Evolutionary conservation across 768 basidiomycete species (phyloP).

Genomic region (Auriculariales sp.): DNA sequence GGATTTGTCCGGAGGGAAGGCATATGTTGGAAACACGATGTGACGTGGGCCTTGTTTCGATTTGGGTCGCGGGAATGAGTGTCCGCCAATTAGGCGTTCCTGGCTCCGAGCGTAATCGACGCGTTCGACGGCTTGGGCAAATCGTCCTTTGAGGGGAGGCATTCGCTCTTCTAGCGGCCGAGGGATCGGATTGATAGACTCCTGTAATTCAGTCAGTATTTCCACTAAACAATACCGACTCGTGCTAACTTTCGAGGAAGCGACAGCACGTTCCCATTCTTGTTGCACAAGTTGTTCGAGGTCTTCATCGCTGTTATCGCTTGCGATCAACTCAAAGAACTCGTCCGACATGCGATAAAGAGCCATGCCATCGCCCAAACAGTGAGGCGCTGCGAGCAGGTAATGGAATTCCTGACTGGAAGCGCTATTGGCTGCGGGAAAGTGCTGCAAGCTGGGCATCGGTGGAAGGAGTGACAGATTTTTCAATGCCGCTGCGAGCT

Average conservation of each 20-base stretch:
- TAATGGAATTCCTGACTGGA: slow-evolving; percentile 36
- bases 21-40: slow-evolving; percentile 58
- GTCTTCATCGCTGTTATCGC: not conserved
- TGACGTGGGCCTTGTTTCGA: slow-evolving; percentile 24
- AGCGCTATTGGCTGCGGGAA: too few species aligned
- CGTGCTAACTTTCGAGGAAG: not conserved
- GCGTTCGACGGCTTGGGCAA: slow-evolving; percentile 32
- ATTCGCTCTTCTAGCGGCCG: slow-evolving; percentile 37
- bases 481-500: not conserved
- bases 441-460: not conserved
- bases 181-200: slow-evolving; percentile 16
- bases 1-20: slow-evolving; percentile 40
- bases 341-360: slow-evolving; percentile 72
- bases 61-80: slow-evolving; percentile 42
- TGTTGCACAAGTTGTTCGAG: slow-evolving; percentile 11
- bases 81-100: slow-evolving; percentile 55
- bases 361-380: slow-evolving; percentile 79
- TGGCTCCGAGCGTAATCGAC: slow-evolving; percentile 45
- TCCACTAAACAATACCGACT: not conserved
- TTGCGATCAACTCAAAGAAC: slow-evolving; percentile 47
- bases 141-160: slow-evolving; percentile 17
- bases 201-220: not conserved
- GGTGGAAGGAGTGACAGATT: not conserved
- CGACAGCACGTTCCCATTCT: slow-evolving; percentile 15
- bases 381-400: slow-evolving; percentile 65